These are phyloP conservation scores for Colletotrichum cuscutae DNA, from an alignment of 2,329 filamentous ascomycete genomes.

Conservation along the genomic window DNA sequence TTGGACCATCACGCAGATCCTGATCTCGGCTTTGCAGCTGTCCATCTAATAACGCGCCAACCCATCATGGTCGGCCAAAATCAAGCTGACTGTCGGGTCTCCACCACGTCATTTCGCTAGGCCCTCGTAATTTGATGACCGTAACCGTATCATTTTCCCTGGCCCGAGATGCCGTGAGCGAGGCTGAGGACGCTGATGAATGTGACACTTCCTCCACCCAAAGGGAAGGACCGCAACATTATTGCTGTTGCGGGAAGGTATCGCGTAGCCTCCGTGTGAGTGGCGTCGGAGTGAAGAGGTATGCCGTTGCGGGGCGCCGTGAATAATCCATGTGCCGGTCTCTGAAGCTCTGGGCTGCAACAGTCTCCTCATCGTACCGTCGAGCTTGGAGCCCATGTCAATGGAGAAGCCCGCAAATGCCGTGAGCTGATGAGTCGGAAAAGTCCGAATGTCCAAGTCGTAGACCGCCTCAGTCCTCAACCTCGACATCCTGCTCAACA, in stretches of 20 bases:
- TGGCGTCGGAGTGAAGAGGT: not conserved
- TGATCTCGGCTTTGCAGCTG: not conserved
- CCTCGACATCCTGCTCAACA: slow-evolving; percentile 47
- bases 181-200: not conserved
- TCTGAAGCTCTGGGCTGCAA: not conserved
- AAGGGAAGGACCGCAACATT: no score
- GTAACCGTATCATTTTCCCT: not conserved
- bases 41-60: not conserved
- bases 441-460: not conserved
- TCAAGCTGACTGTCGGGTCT: not conserved
- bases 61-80: not conserved
- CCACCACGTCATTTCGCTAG: not conserved
- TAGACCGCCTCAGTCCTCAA: slow-evolving; percentile 42
- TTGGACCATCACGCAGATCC: no score
- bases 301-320: not conserved
- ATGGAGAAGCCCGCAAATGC: not conserved
- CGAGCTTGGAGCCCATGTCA: no score
- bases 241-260: not conserved
- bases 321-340: not conserved
- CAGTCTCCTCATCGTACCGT: not conserved
- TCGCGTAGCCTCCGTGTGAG: not conserved
- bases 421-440: not conserved
- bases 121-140: not conserved
- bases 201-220: not conserved
- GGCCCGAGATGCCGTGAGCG: not conserved